A percentile compares a stretch with the other conserved stretches of the same genome.
Evolutionary conservation across 768 basidiomycete genomes (phyloP).

Genomic region (Cantharellus anzutake): DNA sequence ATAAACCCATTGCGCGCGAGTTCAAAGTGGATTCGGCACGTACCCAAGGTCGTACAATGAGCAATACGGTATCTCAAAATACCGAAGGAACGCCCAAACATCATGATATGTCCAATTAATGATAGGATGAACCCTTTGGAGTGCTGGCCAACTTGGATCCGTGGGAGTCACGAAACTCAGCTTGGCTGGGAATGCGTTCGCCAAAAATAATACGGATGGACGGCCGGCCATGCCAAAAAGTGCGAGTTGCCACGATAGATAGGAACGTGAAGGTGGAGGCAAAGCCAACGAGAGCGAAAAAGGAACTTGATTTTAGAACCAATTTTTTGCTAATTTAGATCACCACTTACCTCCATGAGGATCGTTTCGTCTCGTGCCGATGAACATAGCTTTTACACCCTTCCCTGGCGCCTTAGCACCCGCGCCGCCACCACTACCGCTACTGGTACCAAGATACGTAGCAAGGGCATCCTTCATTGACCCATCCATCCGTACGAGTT

Average conservation of each 20-base stretch:
- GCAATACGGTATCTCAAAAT: slow-evolving; percentile 70
- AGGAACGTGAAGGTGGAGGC: neutral
- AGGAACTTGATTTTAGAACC: neutral
- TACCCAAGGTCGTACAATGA: slow-evolving; percentile 80
- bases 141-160: slow-evolving; percentile 75
- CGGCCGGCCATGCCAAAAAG: neutral
- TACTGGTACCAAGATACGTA: slow-evolving; percentile 34
- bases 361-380: slow-evolving; percentile 78
- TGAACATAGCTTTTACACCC: slow-evolving; percentile 58
- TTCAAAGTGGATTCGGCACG: slow-evolving; percentile 12
- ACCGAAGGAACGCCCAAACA: slow-evolving; percentile 73
- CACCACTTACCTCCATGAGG: slow-evolving; percentile 65
- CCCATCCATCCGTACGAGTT: slow-evolving; percentile 42
- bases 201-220: slow-evolving; percentile 7
- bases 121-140: slow-evolving; percentile 85
- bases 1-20: too few species aligned
- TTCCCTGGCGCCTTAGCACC: slow-evolving; percentile 16
- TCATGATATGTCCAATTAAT: slow-evolving; percentile 87
- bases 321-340: too few species aligned
- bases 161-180: slow-evolving; percentile 60
- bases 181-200: slow-evolving; percentile 28
- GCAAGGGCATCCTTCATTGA: slow-evolving; percentile 61
- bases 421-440: slow-evolving; percentile 5
- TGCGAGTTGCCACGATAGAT: neutral
- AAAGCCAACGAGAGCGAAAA: neutral